Base-by-base conservation (phyloP, 2,329 filamentous ascomycete genomes). In the Colletotrichum magnum region DNA sequence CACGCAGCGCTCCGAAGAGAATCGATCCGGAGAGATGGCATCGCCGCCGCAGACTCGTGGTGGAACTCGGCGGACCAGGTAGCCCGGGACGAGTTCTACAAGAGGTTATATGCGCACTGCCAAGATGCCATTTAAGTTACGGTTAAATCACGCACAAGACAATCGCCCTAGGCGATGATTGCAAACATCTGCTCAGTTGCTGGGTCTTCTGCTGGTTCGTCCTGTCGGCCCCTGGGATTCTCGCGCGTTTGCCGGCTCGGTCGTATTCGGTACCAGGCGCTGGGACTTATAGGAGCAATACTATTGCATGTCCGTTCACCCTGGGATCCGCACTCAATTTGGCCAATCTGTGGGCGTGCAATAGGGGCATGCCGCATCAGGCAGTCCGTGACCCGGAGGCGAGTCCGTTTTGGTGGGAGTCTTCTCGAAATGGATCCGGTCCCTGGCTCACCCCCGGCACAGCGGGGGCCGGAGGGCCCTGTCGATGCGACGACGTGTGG, bases 241-340 rank as follows among this genome's bases (percentile, higher is more conserved):
- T 50, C 47, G 47, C 47, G 26, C 28, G 24, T 16, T 53, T 53
- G 13, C 26, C 26, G 51, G 28, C 24, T 16, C 51, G n/a, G n/a
- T n/a, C 51, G 51, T 53, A 53, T 53, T 53, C 51, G 51, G 24
- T 53, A 53, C 51, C 51, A 12, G n/a, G 15, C 7, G 18, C 16
- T n/a, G n/a, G 6, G 10, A n/a, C 47, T 18, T 18, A 24, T 26
- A 24, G n/a, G 18, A 50, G 18, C 47, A 50, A 12, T n/a, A 21
- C 9, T 50, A 50, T 50, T 50, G n/a, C n/a, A 36, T 36, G 32
- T 36, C 32, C 32, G 32, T 36, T 36, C 21, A 24, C n/a, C 47
- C 47, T 50, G 47, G 18, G 47, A 21, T 53, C 26, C 26, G 15
- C 51, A 36, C 51, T 53, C 51, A 3, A 32, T 5, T 32, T 53